Base-by-base conservation (phyloP, 1,139 yeast genomes). In the Arxiozyma heterogenica region DNA sequence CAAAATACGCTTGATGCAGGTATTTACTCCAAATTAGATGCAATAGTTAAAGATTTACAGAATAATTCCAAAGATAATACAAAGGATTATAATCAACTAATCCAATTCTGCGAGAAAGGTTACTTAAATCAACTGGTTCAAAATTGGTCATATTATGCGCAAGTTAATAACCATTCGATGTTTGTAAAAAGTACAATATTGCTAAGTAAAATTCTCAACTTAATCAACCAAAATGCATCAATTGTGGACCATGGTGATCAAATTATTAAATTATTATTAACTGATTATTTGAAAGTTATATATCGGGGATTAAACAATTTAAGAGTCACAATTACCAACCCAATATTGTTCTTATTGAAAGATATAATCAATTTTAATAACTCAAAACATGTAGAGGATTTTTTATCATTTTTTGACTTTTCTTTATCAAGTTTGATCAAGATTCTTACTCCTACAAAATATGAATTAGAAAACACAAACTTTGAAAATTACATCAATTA, bases 321-420 rank as follows among this genome's bases (percentile, higher is more conserved):
- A 60, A 78, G 83, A 58, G 81, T 86, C 0, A 73, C 80, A 1
- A 71, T 81, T 12, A 81, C 93, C 0, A 82, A 79, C 54, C 85
- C 95, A 0, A 76, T 79, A 1, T 65, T 89, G 34, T 68, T 77
- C 47, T 63, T 90, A 20, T 68, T 91, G 60, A 73, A 73, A 27
- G 77, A 79, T 53, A 73, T 86, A 34, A 73, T 82, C 17, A 61
- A 67, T 1, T 85, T 75, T 63, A 73, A 75, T 51, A 71, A 76
- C 17, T 82, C 84, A 0, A 66, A 73, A 1, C 67, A 79, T 51
- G 71, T 81, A 1, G 84, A 80, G 54, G 83, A 80, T 23, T 77
- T 90, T 43, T 67, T 83, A 49, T 80, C 84, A 38, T 68, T 77
- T 39, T 84, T 91, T 64, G 96, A 91, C 70, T 74, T 89, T 53